These are phyloP conservation scores for Forsythia suspensa DNA, from an alignment of 257 asterid genomes.

Conservation along the genomic window DNA sequence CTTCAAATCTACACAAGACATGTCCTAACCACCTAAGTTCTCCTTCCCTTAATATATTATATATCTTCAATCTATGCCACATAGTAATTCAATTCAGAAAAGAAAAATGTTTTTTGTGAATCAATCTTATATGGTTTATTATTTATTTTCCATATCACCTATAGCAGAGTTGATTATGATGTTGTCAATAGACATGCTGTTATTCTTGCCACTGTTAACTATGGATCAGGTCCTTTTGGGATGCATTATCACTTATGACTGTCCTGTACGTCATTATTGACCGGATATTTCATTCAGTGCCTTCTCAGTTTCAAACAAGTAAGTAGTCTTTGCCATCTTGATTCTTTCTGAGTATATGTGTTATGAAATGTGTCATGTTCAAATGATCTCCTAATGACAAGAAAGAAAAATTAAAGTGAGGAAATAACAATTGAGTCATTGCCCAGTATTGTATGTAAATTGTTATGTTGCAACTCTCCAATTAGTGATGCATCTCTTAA, in stretches of 20 bases:
- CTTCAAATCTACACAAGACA: not conserved
- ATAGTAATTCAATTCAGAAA: not conserved
- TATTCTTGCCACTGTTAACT: slow-evolving; percentile 22
- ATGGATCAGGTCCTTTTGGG: slow-evolving; percentile 80
- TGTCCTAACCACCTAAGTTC: not conserved
- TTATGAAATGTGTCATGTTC: not conserved
- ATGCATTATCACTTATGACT: slow-evolving; percentile 86
- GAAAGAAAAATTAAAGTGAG: too few species aligned
- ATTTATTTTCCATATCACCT: not conserved
- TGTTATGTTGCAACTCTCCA: too few species aligned
- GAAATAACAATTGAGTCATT: too few species aligned
- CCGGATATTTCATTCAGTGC: slow-evolving; percentile 78
- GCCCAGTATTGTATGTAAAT: too few species aligned
- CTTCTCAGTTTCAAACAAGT: slow-evolving; percentile 90
- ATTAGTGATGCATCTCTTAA: not conserved
- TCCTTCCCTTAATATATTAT: too few species aligned
- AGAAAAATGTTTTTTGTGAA: too few species aligned
- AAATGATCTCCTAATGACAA: not conserved
- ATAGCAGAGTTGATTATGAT: not conserved
- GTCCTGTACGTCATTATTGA: slow-evolving; percentile 85
- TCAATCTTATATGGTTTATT: too few species aligned
- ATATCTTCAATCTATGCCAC: too few species aligned
- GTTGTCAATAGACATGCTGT: not conserved
- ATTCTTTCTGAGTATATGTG: not conserved
- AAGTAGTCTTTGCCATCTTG: not conserved